Evolutionary conservation across 2,329 filamentous ascomycete species (phyloP).

Genomic region (Curvularia lunata): DNA sequence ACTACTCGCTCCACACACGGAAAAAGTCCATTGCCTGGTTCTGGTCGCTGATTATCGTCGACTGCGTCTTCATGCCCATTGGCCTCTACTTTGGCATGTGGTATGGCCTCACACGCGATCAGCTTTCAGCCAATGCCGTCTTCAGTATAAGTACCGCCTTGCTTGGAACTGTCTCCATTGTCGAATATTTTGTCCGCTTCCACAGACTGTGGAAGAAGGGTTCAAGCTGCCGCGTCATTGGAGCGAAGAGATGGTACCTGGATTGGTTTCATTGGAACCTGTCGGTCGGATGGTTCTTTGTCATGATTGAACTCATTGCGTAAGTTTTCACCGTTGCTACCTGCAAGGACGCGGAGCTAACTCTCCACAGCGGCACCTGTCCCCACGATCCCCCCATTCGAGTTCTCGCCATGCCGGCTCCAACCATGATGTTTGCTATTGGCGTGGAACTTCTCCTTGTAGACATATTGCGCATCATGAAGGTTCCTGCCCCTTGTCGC

Average conservation of each 20-base stretch:
- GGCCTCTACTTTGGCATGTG: constrained; percentile 66
- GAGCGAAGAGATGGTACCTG: constrained; percentile 54
- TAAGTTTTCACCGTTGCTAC: constrained; percentile 30
- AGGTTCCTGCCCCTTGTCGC: constrained; percentile 56
- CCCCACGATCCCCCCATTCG: constrained; percentile 58
- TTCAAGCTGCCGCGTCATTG: constrained; percentile 61
- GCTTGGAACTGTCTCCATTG: constrained; percentile 60
- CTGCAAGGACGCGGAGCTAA: constrained; percentile 11
- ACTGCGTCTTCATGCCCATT: constrained; percentile 65
- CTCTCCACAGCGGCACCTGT: constrained; percentile 50
- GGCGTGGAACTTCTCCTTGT: constrained; percentile 59
- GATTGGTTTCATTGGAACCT: constrained; percentile 67
- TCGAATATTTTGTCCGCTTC: constrained; percentile 61
- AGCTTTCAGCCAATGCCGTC: constrained; percentile 58
- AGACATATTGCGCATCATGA: constrained; percentile 55
- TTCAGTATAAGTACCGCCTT: constrained; percentile 62
- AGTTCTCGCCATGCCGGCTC: constrained; percentile 59
- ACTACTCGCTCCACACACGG: constrained; percentile 61
- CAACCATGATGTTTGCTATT: constrained; percentile 60
- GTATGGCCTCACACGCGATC: constrained; percentile 58
- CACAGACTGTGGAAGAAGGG: constrained; percentile 58
- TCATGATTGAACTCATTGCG: constrained; percentile 64
- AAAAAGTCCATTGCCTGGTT: constrained; percentile 64
- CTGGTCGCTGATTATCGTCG: constrained; percentile 65
- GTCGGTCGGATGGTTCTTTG: constrained; percentile 60